A percentile compares a stretch with the other conserved stretches of the same genome.
These are phyloP conservation scores for Zhuliangozyma blackwelliae DNA, from an alignment of 1,139 yeast species.

Conservation along the genomic window DNA sequence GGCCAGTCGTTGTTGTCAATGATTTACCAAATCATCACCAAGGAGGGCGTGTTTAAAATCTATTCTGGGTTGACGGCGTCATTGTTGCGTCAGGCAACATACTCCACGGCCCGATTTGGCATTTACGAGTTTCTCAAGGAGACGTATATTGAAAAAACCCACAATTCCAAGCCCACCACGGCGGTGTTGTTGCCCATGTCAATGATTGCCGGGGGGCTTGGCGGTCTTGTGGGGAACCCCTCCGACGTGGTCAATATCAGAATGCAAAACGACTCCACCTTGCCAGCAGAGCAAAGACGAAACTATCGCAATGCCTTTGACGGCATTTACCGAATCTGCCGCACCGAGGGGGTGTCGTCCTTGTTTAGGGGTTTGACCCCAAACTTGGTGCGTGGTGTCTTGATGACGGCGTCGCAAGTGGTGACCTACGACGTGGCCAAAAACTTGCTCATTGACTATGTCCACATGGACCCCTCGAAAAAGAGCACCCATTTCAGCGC, in stretches of 20 bases:
- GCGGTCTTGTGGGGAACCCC: conserved; percentile 85
- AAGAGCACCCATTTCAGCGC: conserved; percentile 75
- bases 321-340: conserved; percentile 59
- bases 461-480: conserved; percentile 55
- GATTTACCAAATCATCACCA: conserved; percentile 52
- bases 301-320: conserved; percentile 77
- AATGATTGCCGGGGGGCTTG: conserved; percentile 78
- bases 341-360: conserved; percentile 57
- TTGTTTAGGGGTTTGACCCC: conserved; percentile 75
- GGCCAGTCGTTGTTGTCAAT: conserved; percentile 60
- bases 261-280: conserved; percentile 83
- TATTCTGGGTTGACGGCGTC: conserved; percentile 84
- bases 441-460: conserved; percentile 46
- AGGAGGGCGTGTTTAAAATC: conserved; percentile 65
- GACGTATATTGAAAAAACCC: conserved; percentile 31
- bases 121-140: conserved; percentile 75
- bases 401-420: conserved; percentile 91
- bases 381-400: conserved; percentile 72
- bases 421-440: conserved; percentile 84
- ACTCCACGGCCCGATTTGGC: conserved; percentile 83
- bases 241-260: conserved; percentile 84
- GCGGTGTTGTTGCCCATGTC: conserved; percentile 64
- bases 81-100: conserved; percentile 79
- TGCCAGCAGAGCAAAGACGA: conserved; percentile 63
- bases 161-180: conserved; percentile 33